Base-by-base conservation (phyloP, 148 eudicot genomes). In the Dysphania ambrosioides region DNA sequence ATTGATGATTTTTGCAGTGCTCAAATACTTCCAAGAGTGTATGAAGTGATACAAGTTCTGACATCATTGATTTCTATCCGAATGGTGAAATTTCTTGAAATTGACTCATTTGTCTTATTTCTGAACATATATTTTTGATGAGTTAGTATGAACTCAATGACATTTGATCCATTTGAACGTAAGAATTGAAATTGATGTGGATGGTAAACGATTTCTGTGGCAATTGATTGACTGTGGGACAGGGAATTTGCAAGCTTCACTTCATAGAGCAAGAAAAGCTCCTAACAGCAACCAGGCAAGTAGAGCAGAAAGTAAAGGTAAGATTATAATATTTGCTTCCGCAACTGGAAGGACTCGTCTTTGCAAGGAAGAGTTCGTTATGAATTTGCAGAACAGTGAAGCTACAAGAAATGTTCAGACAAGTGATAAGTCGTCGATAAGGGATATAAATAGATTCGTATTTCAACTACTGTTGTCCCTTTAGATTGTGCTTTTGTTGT, bases 131-230 rank as follows among this genome's bases (percentile, higher is more conserved):
- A 27, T 32, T 3, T 9, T n/a, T 40, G 30, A 35, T n/a, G 5
- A 31, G 11, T 66, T n/a, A 11, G 0, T 66, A 40, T 24, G 49
- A 18, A 19, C 23, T 41, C 2, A 59, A 34, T 32, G 9, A n/a
- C 61, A 29, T 38, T n/a, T 9, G 27, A 23, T 31, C 30, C 34
- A 36, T 79, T 66, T 60, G 27, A 26, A 57, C 42, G 27, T 32
- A 44, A 90, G 96, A 80, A 51, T 91, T 73, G 78, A 83, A 42
- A 71, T 86, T 7, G 96, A 91, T 78, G 66, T 74, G 9, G 89
- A 88, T 73, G 93, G 93, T 23, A 87, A 83, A 66, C 73, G 91
- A 32, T 88, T 56, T 78, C 10, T 68, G 13, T 91, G 93, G 92
- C 93, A 87, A 93, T n/a, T n/a, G 13, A 8, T 53, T 56, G 51